These are phyloP conservation scores for Wolfiporia cocos DNA, from an alignment of 1,284 basidiomycete genomes.

Conservation along the genomic window DNA sequence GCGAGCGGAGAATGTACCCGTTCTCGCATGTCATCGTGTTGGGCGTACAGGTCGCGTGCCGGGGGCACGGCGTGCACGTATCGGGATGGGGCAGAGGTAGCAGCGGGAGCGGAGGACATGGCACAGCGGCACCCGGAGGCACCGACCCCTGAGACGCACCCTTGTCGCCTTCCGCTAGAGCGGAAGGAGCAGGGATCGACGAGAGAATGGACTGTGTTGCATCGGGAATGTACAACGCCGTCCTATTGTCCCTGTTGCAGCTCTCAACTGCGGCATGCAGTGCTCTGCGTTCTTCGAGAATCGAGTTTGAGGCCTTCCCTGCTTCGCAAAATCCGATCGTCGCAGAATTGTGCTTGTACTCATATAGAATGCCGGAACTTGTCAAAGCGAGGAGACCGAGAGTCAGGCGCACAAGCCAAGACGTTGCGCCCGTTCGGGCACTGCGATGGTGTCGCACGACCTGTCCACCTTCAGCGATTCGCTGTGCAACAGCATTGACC, in stretches of 20 bases:
- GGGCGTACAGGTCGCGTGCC: slow-evolving; percentile 71
- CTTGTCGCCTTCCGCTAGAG: not conserved
- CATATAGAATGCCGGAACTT: slow-evolving; percentile 35
- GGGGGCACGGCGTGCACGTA: slow-evolving; percentile 81
- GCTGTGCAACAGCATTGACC: slow-evolving; percentile 29
- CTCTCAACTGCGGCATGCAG: slow-evolving; percentile 43
- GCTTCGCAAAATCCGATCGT: slow-evolving; percentile 82
- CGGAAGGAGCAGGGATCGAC: slow-evolving; percentile 13
- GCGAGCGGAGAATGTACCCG: slow-evolving; percentile 68
- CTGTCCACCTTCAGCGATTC: slow-evolving; percentile 29
- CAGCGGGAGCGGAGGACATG: slow-evolving; percentile 49
- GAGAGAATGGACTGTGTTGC: slow-evolving; percentile 12
- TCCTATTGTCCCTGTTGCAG: slow-evolving; percentile 56
- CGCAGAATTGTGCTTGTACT: slow-evolving; percentile 63
- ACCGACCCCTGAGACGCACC: slow-evolving; percentile 3
- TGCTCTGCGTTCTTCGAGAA: slow-evolving; percentile 43
- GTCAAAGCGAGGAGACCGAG: slow-evolving; percentile 32
- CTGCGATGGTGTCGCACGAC: slow-evolving; percentile 15
- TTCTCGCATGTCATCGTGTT: slow-evolving; percentile 63
- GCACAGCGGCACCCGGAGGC: slow-evolving; percentile 22
- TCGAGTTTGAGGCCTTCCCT: slow-evolving; percentile 54
- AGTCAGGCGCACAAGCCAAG: slow-evolving; percentile 31
- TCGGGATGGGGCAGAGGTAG: slow-evolving; percentile 58
- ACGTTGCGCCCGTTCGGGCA: slow-evolving; percentile 12
- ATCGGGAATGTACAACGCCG: slow-evolving; percentile 31